These are phyloP conservation scores for Excoecaria cochinchinensis DNA, from an alignment of 345 rosid genomes.

Conservation along the genomic window DNA sequence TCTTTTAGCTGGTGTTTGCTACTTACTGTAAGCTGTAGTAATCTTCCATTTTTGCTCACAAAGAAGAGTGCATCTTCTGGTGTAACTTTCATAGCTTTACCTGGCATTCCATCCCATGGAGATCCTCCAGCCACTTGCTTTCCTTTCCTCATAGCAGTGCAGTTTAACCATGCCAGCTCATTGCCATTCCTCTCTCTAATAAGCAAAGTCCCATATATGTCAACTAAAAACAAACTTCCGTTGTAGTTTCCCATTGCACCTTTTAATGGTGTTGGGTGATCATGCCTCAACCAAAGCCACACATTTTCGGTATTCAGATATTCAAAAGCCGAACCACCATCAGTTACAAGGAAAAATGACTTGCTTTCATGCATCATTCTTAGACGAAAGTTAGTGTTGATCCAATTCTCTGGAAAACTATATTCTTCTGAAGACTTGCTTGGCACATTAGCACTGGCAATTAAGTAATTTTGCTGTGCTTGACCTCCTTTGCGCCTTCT, in stretches of 20 bases:
- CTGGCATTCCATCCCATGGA: constrained; percentile 63
- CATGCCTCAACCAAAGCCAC: constrained; percentile 72
- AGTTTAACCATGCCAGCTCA: constrained; percentile 57
- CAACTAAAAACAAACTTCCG: constrained; percentile 62
- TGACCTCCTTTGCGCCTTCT: constrained; percentile 50
- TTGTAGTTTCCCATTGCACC: constrained; percentile 63
- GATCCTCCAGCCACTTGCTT: constrained; percentile 54
- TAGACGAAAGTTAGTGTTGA: constrained; percentile 43
- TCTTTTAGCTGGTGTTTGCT: constrained; percentile 14
- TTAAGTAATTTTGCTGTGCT: constrained; percentile 42
- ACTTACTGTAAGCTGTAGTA: constrained; percentile 64
- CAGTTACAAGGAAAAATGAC: constrained; percentile 58
- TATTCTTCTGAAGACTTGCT: constrained; percentile 26
- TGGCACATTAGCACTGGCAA: constrained; percentile 21
- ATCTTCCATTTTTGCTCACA: constrained; percentile 57
- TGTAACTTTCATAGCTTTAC: constrained; percentile 45
- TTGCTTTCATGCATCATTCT: constrained; percentile 53
- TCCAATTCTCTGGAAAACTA: constrained; percentile 39
- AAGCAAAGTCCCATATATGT: constrained; percentile 47
- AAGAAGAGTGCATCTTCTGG: constrained; percentile 65
- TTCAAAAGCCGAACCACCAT: constrained; percentile 55
- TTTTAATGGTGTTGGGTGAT: constrained; percentile 55
- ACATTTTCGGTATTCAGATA: constrained; percentile 54
- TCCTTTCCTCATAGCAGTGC: constrained; percentile 59
- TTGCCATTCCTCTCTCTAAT: constrained; percentile 52